phyloP scores from a whole-genome alignment of 441 rosid species.

The Eutrema salsugineum region DNA sequence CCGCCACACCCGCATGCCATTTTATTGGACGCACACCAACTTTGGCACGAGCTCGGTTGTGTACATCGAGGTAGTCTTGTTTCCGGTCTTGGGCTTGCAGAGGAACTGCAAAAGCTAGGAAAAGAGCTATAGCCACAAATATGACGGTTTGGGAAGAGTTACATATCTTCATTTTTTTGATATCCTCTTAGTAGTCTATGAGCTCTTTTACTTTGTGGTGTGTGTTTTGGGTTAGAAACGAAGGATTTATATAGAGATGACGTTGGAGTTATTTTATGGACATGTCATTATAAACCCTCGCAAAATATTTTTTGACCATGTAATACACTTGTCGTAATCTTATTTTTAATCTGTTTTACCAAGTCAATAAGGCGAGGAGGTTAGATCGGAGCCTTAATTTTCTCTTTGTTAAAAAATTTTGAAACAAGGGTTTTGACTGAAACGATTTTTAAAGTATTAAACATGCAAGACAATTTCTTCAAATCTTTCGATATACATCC shows the following conservation, averaged over 20 bases:
- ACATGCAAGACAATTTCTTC: not conserved
- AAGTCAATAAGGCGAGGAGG: slow-evolving; percentile 7
- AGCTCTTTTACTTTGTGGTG: not conserved
- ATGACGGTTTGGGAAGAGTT: slow-evolving; percentile 1
- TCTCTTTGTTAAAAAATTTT: not conserved
- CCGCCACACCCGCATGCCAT: slow-evolving; percentile 42
- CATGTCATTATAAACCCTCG: slow-evolving; percentile 1
- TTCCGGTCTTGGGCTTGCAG: slow-evolving; percentile 37
- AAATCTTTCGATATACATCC: not conserved
- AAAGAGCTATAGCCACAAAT: slow-evolving; percentile 1
- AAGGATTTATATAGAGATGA: slow-evolving; percentile 18
- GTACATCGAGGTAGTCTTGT: slow-evolving; percentile 45
- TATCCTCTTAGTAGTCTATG: not conserved
- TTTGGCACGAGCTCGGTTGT: slow-evolving; percentile 42
- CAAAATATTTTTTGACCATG: not conserved
- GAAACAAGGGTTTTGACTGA: not conserved
- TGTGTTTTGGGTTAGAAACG: not conserved
- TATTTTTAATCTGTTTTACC: slow-evolving; percentile 8
- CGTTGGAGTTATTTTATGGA: not conserved
- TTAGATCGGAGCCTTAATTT: not conserved
- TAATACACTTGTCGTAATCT: not conserved
- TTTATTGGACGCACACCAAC: slow-evolving; percentile 35
- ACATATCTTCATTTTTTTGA: slow-evolving; percentile 4
- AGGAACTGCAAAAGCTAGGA: slow-evolving; percentile 13
- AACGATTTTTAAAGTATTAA: not conserved